Percentiles rank a stretch among this genome's conserved stretches.
These are phyloP conservation scores for Metschnikowia bowlesiae DNA, from an alignment of 805 yeast species.

Conservation along the genomic window DNA sequence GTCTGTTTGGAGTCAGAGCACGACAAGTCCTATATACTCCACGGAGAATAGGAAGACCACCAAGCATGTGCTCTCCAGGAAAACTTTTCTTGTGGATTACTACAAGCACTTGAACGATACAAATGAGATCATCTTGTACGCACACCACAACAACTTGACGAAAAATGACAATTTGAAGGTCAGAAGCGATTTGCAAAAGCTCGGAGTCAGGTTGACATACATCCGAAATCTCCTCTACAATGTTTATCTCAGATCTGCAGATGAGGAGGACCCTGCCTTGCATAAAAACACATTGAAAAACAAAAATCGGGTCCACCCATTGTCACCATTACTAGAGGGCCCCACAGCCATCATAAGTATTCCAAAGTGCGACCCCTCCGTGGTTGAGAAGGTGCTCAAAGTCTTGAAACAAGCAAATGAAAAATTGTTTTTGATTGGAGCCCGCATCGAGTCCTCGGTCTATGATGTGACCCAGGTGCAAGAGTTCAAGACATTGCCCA, in stretches of 20 bases:
- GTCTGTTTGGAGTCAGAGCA: neutral
- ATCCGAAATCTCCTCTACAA: constrained; percentile 66
- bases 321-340: constrained; percentile 67
- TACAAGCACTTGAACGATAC: constrained; percentile 67
- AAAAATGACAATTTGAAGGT: constrained; percentile 63
- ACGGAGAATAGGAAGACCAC: constrained; percentile 39
- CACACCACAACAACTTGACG: constrained; percentile 79
- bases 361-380: constrained; percentile 64
- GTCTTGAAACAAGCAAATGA: constrained; percentile 62
- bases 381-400: constrained; percentile 58
- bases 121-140: constrained; percentile 67
- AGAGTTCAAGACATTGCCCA: constrained; percentile 69
- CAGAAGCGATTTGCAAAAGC: constrained; percentile 55
- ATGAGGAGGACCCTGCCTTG: constrained; percentile 71
- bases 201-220: constrained; percentile 69
- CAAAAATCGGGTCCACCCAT: constrained; percentile 55
- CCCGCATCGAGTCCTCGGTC: constrained; percentile 63
- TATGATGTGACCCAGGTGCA: constrained; percentile 51
- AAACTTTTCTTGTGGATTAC: constrained; percentile 78
- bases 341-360: constrained; percentile 80
- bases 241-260: constrained; percentile 69
- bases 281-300: constrained; percentile 44
- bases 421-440: constrained; percentile 78
- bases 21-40: constrained; percentile 2
- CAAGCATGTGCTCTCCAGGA: constrained; percentile 68